Percentiles rank a stretch among this genome's conserved stretches.
Conservation (phyloP, 768 basidiomycete species). For the Hysterangium stoloniferum region DNA sequence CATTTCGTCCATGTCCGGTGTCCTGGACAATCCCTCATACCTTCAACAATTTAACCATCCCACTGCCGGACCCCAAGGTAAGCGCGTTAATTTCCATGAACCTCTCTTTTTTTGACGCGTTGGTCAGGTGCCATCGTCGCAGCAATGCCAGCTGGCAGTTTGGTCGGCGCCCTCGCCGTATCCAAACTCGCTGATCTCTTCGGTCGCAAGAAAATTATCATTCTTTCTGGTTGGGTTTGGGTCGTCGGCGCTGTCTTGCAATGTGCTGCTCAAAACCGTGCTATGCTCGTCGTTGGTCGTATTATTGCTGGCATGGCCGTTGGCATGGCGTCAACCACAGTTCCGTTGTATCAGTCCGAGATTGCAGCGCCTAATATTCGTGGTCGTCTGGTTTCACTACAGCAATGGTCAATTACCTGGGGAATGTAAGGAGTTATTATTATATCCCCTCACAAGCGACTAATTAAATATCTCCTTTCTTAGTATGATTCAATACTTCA, state of each 20-base stretch:
- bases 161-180: conserved; percentile 57
- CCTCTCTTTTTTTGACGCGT: neutral
- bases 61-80: conserved; percentile 10
- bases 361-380: conserved; percentile 65
- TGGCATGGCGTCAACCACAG: conserved; percentile 56
- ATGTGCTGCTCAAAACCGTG: conserved; percentile 59
- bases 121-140: conserved; percentile 62
- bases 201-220: conserved; percentile 60
- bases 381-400: conserved; percentile 67
- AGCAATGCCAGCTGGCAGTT: conserved; percentile 69
- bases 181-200: conserved; percentile 54
- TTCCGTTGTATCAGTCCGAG: conserved; percentile 71
- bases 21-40: conserved; percentile 28
- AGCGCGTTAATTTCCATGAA: neutral
- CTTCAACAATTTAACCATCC: conserved; percentile 2
- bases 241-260: conserved; percentile 67
- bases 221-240: conserved; percentile 63
- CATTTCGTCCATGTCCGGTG: conserved; percentile 78
- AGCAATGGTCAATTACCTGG: conserved; percentile 77
- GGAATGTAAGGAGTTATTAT: conserved; percentile 36
- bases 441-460: neutral
- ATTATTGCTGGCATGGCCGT: conserved; percentile 62
- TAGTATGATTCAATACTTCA: conserved; percentile 58
- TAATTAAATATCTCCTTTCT: neutral
- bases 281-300: conserved; percentile 68